Conservation (phyloP, 2,329 filamentous ascomycete species). For the Corinectria fuckeliana region DNA sequence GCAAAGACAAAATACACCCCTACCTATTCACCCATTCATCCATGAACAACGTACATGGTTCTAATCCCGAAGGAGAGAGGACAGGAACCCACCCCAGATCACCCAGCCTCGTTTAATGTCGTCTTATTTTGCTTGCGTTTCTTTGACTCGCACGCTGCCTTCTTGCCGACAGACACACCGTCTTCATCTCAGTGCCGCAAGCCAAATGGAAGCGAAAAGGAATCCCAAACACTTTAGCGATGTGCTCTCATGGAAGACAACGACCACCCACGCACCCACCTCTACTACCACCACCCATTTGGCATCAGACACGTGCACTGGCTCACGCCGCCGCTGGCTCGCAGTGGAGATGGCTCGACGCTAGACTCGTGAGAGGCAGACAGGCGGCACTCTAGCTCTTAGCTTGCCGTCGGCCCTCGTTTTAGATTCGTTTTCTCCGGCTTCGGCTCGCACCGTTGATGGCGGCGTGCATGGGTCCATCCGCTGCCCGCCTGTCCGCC, state of each 20-base stretch:
- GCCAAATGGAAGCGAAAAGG: not conserved
- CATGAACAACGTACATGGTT: slow-evolving; percentile 22
- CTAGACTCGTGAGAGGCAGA: slow-evolving; percentile 32
- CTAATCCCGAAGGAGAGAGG: slow-evolving; percentile 28
- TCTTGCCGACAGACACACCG: not conserved
- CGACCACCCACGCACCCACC: not conserved
- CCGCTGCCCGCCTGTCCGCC: slow-evolving; percentile 16
- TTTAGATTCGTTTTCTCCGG: slow-evolving; percentile 44
- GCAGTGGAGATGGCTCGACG: slow-evolving; percentile 28
- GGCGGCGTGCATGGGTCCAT: slow-evolving; percentile 41
- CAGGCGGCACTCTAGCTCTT: slow-evolving; percentile 24
- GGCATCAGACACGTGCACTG: slow-evolving; percentile 45
- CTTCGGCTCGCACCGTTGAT: slow-evolving; percentile 48
- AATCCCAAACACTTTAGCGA: not conserved
- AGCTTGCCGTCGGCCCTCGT: slow-evolving; percentile 40
- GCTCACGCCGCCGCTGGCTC: slow-evolving; percentile 23
- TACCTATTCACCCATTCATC: slow-evolving; percentile 5
- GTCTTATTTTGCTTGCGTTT: not conserved
- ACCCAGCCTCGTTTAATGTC: slow-evolving; percentile 7
- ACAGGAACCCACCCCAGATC: slow-evolving; percentile 16
- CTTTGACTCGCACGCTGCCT: not conserved
- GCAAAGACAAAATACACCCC: slow-evolving; percentile 21
- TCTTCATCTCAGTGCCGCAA: not conserved
- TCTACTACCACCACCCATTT: slow-evolving; percentile 39
- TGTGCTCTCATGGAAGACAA: not conserved